A percentile compares a stretch with the other conserved stretches of the same genome.
Evolutionary conservation across 2,329 filamentous ascomycete genomes (phyloP).

Genomic region (Lomentospora prolificans): DNA sequence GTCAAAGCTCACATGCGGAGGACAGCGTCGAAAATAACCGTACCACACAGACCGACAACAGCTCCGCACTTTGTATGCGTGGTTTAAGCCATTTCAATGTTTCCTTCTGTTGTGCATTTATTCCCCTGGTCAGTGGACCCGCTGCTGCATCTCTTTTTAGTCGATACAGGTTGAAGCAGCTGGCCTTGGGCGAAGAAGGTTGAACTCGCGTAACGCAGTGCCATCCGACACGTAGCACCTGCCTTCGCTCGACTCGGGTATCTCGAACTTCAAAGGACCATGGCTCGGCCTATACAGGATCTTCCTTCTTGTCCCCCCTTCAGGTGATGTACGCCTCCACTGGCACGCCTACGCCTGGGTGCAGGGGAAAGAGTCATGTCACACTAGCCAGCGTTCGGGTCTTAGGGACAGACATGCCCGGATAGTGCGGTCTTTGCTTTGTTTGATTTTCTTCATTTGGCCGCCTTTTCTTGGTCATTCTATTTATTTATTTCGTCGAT

Average conservation of each 20-base stretch:
- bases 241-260: not conserved
- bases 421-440: not conserved
- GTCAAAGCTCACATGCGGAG: too few relatives aligned
- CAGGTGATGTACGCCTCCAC: not conserved
- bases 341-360: not conserved
- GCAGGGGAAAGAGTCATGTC: not conserved
- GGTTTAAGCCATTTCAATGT: too few relatives aligned
- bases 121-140: too few relatives aligned
- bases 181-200: not conserved
- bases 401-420: not conserved
- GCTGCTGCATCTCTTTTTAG: too few relatives aligned
- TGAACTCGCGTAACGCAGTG: not conserved
- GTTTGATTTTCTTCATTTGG: too few relatives aligned
- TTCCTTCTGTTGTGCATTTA: too few relatives aligned
- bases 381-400: not conserved
- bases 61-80: too few relatives aligned
- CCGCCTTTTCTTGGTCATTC: not conserved
- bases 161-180: too few relatives aligned
- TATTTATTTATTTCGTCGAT: too few relatives aligned
- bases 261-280: not conserved
- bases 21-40: too few relatives aligned
- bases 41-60: too few relatives aligned
- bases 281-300: too few relatives aligned
- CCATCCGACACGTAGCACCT: slow-evolving; percentile 1
- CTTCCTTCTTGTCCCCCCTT: not conserved